phyloP scores from a whole-genome alignment of 331 rosid genomes.

The Telfairia occidentalis region DNA sequence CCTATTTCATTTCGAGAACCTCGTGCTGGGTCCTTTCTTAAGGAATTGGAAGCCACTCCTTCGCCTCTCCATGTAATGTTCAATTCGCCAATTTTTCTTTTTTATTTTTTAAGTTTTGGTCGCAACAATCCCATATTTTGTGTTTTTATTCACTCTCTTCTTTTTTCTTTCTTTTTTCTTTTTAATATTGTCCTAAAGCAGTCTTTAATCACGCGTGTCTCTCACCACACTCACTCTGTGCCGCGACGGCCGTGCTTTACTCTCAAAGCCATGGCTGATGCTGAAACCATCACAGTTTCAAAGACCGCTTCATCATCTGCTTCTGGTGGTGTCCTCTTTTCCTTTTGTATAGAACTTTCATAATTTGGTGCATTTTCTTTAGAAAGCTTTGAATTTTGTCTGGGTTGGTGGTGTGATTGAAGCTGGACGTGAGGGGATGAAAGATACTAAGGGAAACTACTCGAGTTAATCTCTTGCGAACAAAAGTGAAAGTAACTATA shows the following conservation, averaged over 20 bases:
- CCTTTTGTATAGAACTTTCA: neutral
- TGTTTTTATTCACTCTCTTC: neutral
- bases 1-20: neutral
- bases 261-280: constrained; percentile 55
- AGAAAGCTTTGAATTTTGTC: neutral
- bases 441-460: neutral
- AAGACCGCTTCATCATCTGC: constrained; percentile 22
- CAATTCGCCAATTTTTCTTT: neutral
- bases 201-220: constrained; percentile 12
- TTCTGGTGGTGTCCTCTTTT: constrained; percentile 25
- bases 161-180: neutral
- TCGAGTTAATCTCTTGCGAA: neutral
- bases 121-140: neutral
- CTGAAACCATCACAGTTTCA: constrained; percentile 20
- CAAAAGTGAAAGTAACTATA: neutral
- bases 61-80: constrained; percentile 7
- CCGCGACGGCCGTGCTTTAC: constrained; percentile 18
- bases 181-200: neutral
- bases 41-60: neutral
- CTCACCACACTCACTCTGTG: constrained; percentile 19
- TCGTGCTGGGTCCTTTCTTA: neutral
- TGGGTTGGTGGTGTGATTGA: neutral
- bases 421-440: neutral
- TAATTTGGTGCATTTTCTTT: neutral
- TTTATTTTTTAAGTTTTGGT: constrained; percentile 3